Base-by-base conservation (phyloP, 345 rosid species). In the Cardamine occulta region DNA sequence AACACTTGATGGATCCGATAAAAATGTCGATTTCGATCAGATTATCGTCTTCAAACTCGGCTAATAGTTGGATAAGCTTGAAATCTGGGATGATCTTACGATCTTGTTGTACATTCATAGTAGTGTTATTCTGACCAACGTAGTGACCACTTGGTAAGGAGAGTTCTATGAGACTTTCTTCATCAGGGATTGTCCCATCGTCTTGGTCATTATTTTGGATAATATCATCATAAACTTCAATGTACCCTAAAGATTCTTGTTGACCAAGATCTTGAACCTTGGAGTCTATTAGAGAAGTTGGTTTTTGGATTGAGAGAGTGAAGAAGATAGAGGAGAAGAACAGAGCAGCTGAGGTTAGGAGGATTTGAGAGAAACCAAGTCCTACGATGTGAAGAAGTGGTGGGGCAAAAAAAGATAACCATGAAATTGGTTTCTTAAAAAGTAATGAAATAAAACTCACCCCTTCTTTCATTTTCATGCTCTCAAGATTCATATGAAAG, bases 21-120 rank as follows among this genome's bases (percentile, higher is more conserved):
- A 88, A 92, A 51, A 92, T 84, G 73, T 90, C 97, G 70, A 92
- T 92, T 84, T 92, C 97, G 45, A 90, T 87, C 78, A 90, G 70
- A 73, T 89, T 92, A n/a, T 92, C 97, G 26, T 92, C 97, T 68
- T 92, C 93, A 76, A 79, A 80, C 84, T 88, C 76, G 19, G 83
- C 82, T 60, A 76, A 85, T 19, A 86, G 49, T 72, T 89, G 93
- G 10, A 88, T 86, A 57, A 85, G 60, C 18, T 40, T 57, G 24
- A 76, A 78, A 70, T 86, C 86, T 75, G 71, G 34, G 44, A 64
- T 62, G 32, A 67, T 42, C 26, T 7, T 23, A 42, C 73, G 4
- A 45, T 72, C 60, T 81, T 15, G 24, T 73, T 23, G 72, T 62
- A 17, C 70, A 67, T 9, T 53, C 24, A 32, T 73, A 48, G 44